Percentiles rank a stretch among this genome's conserved stretches.
Conservation (phyloP, 768 basidiomycete genomes). For the Suillus occidentalis region DNA sequence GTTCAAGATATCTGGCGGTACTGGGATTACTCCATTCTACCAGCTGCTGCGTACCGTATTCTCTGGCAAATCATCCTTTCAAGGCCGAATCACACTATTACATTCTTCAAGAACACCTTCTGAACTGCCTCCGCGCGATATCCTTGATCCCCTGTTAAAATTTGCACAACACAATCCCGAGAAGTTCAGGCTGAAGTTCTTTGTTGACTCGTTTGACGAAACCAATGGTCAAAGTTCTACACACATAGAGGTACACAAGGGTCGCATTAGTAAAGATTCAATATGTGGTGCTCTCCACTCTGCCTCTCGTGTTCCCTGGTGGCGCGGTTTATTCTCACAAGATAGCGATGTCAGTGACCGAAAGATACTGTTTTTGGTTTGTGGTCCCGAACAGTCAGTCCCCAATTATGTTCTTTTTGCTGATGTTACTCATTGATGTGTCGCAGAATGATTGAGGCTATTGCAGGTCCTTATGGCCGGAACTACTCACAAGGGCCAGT, state of each 20-base stretch:
- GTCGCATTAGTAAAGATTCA: slow-evolving; percentile 54
- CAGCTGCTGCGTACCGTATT: slow-evolving; percentile 68
- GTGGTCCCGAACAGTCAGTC: slow-evolving; percentile 80
- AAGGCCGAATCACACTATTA: slow-evolving; percentile 67
- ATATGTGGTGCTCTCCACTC: slow-evolving; percentile 45
- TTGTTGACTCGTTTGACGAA: slow-evolving; percentile 50
- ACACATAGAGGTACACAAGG: slow-evolving; percentile 35
- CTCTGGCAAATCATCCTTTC: slow-evolving; percentile 23
- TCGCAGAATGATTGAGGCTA: slow-evolving; percentile 68
- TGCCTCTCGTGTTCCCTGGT: slow-evolving; percentile 29
- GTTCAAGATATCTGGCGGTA: slow-evolving; percentile 81
- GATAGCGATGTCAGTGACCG: slow-evolving; percentile 27
- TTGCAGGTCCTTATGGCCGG: slow-evolving; percentile 75
- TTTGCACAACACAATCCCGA: slow-evolving; percentile 55
- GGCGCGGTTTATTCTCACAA: slow-evolving; percentile 25
- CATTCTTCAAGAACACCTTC: slow-evolving; percentile 63
- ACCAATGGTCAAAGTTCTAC: slow-evolving; percentile 15
- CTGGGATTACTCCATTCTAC: slow-evolving; percentile 84
- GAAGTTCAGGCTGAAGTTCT: slow-evolving; percentile 56
- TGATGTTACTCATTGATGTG: neutral
- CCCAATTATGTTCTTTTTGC: slow-evolving; percentile 1
- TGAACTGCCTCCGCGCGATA: slow-evolving; percentile 67
- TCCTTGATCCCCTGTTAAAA: slow-evolving; percentile 52
- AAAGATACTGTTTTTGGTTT: slow-evolving; percentile 68
- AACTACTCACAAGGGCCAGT: slow-evolving; percentile 75